Base-by-base conservation (phyloP, 2,329 filamentous ascomycete species). In the Fusarium sp. region DNA sequence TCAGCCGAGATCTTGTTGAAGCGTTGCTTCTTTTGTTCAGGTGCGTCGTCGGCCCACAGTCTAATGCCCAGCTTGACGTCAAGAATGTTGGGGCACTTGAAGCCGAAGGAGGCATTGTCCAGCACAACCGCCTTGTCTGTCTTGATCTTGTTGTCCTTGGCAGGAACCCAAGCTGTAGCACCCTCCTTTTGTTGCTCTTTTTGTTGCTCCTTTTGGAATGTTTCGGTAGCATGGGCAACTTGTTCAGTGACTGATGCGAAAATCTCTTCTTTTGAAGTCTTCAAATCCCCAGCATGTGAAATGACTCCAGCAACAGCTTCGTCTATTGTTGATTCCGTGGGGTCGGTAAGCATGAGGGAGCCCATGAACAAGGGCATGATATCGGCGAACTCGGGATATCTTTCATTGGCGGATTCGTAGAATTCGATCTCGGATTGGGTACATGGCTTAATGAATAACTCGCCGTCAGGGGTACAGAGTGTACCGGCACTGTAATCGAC, bases 391-490 rank as follows among this genome's bases (percentile, higher is more conserved):
- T 91, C 88, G 30, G 90, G 88, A 77, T 97, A 91, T 24, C 86
- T 81, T 34, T 87, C 81, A 54, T 81, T 80, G 29, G 90, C 90
- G 41, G 89, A 88, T 78, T 97, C 89, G 84, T 99, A 99, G 80
- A 99, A 99, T 46, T 90, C 86, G 74, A 98, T 89, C 82, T 99
- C 96, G 69, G 90, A 86, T 68, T 89, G 83, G 1, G 93, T 97
- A 80, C 95, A 98, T 20, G 96, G 96, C 82, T 99, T 99, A 78
- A 98, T 93, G 78, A 99, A 92, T 34, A 98, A 85, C 69, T 92
- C 89, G 78, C 96, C 96, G 56, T 93, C 90, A 58, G 87, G 85
- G 77, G 97, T 94, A 78, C 91, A 94, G 75, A 97, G 88, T 48
- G 97, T 95, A 70, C 96, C 96, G 73, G 97, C 94, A 82, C 94